Percentiles rank a stretch among this genome's conserved stretches.
These are phyloP conservation scores for Canavalia gladiata DNA, from an alignment of 306 rosid species.

Conservation along the genomic window DNA sequence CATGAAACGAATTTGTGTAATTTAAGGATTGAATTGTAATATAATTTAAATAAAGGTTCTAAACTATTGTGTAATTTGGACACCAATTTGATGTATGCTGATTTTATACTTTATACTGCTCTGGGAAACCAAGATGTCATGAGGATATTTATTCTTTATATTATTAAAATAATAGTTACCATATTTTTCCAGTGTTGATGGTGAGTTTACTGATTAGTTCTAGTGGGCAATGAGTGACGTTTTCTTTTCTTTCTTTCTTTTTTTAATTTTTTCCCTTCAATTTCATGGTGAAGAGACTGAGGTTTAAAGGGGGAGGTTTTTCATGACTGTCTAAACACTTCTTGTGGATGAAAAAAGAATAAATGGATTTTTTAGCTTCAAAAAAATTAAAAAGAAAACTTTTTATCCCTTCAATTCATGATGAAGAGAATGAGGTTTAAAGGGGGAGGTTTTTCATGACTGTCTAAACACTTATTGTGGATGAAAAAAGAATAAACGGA, in stretches of 20 bases:
- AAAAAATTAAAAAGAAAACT: not conserved
- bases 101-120: constrained; percentile 24
- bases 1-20: not conserved
- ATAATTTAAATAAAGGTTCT: not conserved
- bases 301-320: not conserved
- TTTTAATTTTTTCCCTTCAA: no score
- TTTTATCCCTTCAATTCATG: not conserved
- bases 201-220: no score
- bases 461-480: constrained; percentile 2
- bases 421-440: not conserved
- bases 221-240: no score
- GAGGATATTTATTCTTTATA: constrained; percentile 4
- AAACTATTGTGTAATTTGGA: not conserved
- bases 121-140: not conserved
- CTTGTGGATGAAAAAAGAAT: not conserved
- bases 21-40: not conserved
- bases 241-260: no score
- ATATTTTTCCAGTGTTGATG: not conserved
- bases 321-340: constrained; percentile 1
- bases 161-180: not conserved
- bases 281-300: not conserved
- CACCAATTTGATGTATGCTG: constrained; percentile 4
- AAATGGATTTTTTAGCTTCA: not conserved
- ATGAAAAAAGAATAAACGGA: not conserved
- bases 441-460: not conserved